A percentile compares a stretch with the other conserved stretches of the same genome.
Conservation (phyloP, 805 yeast species). For the Candida ascalaphidarum region DNA sequence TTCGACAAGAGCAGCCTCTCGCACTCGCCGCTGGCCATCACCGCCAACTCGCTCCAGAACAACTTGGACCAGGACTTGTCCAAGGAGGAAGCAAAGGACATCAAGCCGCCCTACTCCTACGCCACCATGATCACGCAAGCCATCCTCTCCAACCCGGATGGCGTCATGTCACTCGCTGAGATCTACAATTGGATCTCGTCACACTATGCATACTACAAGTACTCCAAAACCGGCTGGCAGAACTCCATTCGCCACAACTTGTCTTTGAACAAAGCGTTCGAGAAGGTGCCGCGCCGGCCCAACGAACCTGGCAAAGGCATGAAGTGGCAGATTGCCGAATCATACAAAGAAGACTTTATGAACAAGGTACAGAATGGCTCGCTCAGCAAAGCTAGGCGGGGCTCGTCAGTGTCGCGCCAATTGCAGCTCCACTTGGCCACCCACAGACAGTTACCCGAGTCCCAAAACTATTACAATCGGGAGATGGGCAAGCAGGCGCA, state of each 20-base stretch:
- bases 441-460: conserved; percentile 44
- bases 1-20: conserved; percentile 35
- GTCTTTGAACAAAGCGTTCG: conserved; percentile 93
- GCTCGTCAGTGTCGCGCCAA: conserved; percentile 74
- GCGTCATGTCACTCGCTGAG: conserved; percentile 81
- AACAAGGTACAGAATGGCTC: conserved; percentile 73
- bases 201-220: conserved; percentile 87
- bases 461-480: conserved; percentile 19
- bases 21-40: conserved; percentile 28
- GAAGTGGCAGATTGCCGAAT: conserved; percentile 95
- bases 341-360: conserved; percentile 77
- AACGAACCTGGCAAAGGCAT: conserved; percentile 98
- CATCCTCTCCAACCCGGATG: conserved; percentile 78
- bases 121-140: conserved; percentile 99
- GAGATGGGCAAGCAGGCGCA: conserved; percentile 4
- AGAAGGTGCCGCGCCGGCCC: conserved; percentile 90
- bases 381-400: conserved; percentile 65
- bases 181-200: conserved; percentile 85
- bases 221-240: conserved; percentile 96
- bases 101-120: conserved; percentile 94
- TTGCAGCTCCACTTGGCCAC: conserved; percentile 65
- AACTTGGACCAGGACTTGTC: conserved; percentile 59
- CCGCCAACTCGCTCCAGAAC: conserved; percentile 36
- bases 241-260: conserved; percentile 93
- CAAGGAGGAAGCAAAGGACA: conserved; percentile 83